A percentile compares a stretch with the other conserved stretches of the same genome.
Evolutionary conservation across 2,329 filamentous ascomycete species (phyloP).

Genomic region (Colletotrichum sp.): DNA sequence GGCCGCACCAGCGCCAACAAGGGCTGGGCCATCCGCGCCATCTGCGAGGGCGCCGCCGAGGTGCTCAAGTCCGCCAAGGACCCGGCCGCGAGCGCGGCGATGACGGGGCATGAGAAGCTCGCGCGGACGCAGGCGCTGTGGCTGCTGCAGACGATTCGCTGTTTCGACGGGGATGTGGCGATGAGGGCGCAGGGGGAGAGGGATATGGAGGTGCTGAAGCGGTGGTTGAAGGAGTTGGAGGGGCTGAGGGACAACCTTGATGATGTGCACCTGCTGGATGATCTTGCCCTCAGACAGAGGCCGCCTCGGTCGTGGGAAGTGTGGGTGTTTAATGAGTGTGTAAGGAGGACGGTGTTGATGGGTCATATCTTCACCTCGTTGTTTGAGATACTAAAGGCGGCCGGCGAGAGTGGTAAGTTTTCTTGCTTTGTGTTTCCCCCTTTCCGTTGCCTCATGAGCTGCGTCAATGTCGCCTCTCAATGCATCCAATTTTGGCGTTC

Average conservation of each 20-base stretch:
- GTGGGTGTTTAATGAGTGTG: slow-evolving; percentile 49
- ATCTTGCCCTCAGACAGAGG: slow-evolving; percentile 28
- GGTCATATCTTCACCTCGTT: slow-evolving; percentile 36
- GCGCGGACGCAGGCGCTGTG: slow-evolving; percentile 48
- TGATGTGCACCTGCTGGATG: slow-evolving; percentile 26
- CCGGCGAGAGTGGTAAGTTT: slow-evolving; percentile 21
- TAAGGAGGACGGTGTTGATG: slow-evolving; percentile 42
- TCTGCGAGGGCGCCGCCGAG: slow-evolving; percentile 40
- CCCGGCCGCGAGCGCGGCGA: not conserved
- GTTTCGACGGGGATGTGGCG: slow-evolving; percentile 48
- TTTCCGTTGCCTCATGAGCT: not conserved
- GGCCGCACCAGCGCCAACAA: slow-evolving; percentile 40
- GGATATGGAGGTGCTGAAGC: slow-evolving; percentile 37
- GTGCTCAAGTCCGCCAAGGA: slow-evolving; percentile 30
- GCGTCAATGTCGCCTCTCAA: not conserved
- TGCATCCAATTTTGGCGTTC: not conserved
- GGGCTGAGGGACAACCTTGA: slow-evolving; percentile 38
- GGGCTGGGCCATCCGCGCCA: slow-evolving; percentile 41
- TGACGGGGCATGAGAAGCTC: slow-evolving; percentile 42
- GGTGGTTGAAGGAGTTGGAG: slow-evolving; percentile 41
- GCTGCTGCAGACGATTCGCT: slow-evolving; percentile 44
- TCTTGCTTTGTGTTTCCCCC: not conserved
- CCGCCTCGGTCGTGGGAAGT: slow-evolving; percentile 48
- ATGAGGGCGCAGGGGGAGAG: slow-evolving; percentile 45
- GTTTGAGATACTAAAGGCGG: slow-evolving; percentile 35